These are phyloP conservation scores for Rubus idaeus DNA, from an alignment of 306 rosid genomes.

Conservation along the genomic window DNA sequence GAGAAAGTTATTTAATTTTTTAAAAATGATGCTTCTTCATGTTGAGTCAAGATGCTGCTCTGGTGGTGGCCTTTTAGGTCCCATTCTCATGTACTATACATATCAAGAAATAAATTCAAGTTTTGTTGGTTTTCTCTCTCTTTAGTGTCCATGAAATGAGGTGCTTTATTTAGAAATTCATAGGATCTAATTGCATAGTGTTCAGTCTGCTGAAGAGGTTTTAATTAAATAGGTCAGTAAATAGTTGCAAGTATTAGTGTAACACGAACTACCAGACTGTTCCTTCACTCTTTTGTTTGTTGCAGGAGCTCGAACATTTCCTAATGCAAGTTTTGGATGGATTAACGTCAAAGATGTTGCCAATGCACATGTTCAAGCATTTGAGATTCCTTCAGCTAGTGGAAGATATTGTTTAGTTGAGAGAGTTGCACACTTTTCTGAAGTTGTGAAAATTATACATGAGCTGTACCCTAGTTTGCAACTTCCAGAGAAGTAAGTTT, in stretches of 20 bases:
- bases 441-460: conserved; percentile 46
- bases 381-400: conserved; percentile 75
- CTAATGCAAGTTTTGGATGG: conserved; percentile 54
- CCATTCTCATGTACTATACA: neutral
- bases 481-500: conserved; percentile 60
- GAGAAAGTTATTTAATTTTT: neutral
- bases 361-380: conserved; percentile 71
- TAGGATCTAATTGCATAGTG: neutral
- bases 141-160: neutral
- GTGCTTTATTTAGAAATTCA: neutral
- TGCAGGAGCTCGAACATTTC: conserved; percentile 60
- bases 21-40: conserved; percentile 4
- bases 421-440: conserved; percentile 56
- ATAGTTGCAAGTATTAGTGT: neutral
- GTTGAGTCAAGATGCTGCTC: neutral
- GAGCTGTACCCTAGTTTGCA: conserved; percentile 54
- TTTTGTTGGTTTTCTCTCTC: neutral
- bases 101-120: neutral
- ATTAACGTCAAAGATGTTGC: conserved; percentile 81
- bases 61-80: neutral
- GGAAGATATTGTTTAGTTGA: conserved; percentile 69
- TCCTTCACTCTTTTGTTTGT: conserved; percentile 16
- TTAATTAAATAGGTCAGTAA: neutral
- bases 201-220: neutral
- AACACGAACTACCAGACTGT: neutral